Evolutionary conservation across 78 protist species (phyloP).

Genomic region (Dictyostelium intermedium): DNA sequence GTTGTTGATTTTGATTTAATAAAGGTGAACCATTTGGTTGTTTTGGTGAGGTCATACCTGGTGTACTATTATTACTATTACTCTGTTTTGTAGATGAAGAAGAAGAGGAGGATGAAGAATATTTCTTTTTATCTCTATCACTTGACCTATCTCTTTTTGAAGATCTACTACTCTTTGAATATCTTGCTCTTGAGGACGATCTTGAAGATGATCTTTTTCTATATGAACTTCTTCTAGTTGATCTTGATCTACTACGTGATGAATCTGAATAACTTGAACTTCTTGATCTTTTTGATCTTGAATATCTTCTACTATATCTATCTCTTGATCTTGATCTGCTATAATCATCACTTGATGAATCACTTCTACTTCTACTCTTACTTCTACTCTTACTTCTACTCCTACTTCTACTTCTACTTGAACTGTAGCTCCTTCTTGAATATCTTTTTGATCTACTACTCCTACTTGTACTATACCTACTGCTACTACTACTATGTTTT

Average conservation of each 20-base stretch:
- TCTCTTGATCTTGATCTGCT: slow-evolving; percentile 26
- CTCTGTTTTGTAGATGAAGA: background rate
- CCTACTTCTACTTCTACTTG: background rate
- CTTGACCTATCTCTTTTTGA: background rate
- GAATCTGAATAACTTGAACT: slow-evolving; percentile 19
- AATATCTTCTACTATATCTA: background rate
- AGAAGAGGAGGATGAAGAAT: background rate
- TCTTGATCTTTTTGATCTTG: slow-evolving; percentile 15
- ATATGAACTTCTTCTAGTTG: background rate
- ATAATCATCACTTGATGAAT: background rate
- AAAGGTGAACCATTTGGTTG: background rate
- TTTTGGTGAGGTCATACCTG: background rate
- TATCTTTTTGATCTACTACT: background rate
- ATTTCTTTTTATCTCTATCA: background rate
- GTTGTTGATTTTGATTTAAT: background rate
- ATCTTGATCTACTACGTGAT: background rate
- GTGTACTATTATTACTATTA: background rate
- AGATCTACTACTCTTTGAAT: background rate
- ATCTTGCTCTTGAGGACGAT: background rate
- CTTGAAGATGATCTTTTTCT: background rate
- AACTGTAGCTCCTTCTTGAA: background rate
- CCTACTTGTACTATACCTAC: background rate
- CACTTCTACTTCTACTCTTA: background rate
- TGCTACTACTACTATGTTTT: background rate
- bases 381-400: background rate